Evolutionary conservation across 139 green algal genomes (phyloP), one percentile per base, ranked within the genome.

Genomic region (Dunaliella primolecta): DNA sequence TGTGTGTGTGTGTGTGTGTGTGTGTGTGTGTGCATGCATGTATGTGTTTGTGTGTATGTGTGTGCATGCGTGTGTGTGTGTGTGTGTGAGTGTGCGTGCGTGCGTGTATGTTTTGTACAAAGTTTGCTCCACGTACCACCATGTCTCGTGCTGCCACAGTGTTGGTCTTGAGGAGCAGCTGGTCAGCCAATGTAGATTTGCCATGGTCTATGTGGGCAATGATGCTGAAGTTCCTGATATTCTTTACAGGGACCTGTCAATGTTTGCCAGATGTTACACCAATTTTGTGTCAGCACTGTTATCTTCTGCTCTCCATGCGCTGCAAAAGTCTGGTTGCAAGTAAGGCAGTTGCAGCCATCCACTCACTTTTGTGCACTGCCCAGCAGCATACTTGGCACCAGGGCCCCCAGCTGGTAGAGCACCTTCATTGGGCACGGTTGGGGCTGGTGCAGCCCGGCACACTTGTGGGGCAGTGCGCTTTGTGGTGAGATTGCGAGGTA

Each of bases 161-260:
- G n/a, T 91, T 91, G 2, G 97, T 99, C 70, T 91, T 90, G 81
- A 97, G 89, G 81, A 97, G 92, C 80, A 97, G 89, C 74, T 94
- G 84, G 85, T 98, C 93, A 0, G 93, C 89, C 25, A 98, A 89
- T 27, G 95, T 98, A 25, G 88, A 94, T 85, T 98, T 97, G 46
- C 95, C 95, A 80, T 97, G 95, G 87, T 98, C 95, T 3, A 98
- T 94, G 87, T 98, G 95, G 0, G 94, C 95, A 35, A 98, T 94
- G 90, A 97, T 97, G 81, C 84, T 92, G 86, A 98, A 98, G 85
- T 98, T 98, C 23, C 94, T 84, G 57, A 96, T 94, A 36, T 89
- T 85, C 0, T 92, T 84, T 0, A 90, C 77, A 20, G 88, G 85
- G 2, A 91, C 89, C 89, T 89, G 85, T 35, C n/a, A n/a, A n/a